phyloP scores from a whole-genome alignment of 805 yeast species.

The Candida multigemmis region DNA sequence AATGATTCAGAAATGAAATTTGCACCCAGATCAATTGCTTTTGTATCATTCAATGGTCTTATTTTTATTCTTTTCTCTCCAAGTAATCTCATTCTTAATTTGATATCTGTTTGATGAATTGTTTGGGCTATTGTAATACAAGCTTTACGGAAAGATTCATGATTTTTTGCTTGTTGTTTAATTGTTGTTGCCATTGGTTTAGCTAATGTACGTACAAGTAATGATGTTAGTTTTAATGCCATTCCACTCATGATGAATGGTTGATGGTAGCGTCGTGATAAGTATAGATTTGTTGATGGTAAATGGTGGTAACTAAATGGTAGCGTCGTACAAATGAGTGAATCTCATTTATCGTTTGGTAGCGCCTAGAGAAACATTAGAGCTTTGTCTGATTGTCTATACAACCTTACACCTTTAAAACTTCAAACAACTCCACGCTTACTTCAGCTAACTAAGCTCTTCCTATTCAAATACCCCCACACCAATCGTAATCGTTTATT shows the following conservation, averaged over 20 bases:
- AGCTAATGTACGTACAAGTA: constrained; percentile 65
- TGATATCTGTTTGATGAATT: constrained; percentile 57
- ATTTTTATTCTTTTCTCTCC: constrained; percentile 48
- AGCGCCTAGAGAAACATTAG: too few relatives aligned
- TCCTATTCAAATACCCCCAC: too few relatives aligned
- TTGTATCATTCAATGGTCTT: constrained; percentile 72
- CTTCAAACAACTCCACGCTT: too few relatives aligned
- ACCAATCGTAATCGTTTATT: too few relatives aligned
- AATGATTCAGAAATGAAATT: constrained; percentile 68
- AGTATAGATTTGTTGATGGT: too few relatives aligned
- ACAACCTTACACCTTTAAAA: too few relatives aligned
- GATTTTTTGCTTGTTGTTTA: constrained; percentile 69
- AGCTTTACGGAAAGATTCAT: constrained; percentile 47
- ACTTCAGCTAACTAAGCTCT: too few relatives aligned
- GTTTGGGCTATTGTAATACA: constrained; percentile 70
- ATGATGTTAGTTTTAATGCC: constrained; percentile 66
- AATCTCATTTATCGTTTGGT: too few relatives aligned
- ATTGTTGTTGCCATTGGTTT: constrained; percentile 69
- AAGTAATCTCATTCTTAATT: constrained; percentile 49
- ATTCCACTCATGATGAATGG: constrained; percentile 48
- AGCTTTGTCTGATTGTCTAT: too few relatives aligned
- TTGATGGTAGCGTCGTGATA: too few relatives aligned
- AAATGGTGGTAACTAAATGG: too few relatives aligned
- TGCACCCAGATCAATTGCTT: constrained; percentile 79
- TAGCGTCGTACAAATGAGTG: too few relatives aligned